phyloP scores from a whole-genome alignment of 257 asterid genomes.

The Solanum paucissectum region DNA sequence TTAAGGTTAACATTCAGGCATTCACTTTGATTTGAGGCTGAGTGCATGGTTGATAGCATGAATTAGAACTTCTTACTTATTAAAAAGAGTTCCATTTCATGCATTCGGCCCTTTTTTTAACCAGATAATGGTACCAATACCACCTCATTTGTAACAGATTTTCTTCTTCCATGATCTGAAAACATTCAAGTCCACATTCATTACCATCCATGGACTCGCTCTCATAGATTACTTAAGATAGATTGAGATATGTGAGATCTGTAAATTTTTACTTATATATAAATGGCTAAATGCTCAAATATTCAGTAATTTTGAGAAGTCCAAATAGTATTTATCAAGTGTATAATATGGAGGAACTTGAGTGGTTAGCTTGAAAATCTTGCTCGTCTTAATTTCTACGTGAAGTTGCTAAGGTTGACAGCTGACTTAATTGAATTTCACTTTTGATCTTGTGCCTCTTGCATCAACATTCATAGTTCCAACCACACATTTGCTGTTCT shows the following conservation, averaged over 20 bases:
- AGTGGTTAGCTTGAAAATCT: neutral
- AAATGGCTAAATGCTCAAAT: neutral
- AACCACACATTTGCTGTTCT: neutral
- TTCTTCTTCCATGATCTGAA: neutral
- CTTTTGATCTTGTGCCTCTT: neutral
- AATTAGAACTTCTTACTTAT: neutral
- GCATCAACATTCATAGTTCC: neutral
- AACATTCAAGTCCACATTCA: neutral
- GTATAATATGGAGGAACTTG: neutral
- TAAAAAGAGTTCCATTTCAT: neutral
- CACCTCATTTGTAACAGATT: neutral
- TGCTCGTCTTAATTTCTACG: neutral
- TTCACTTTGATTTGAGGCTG: neutral
- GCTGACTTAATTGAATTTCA: neutral
- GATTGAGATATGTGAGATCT: neutral
- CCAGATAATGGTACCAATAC: neutral
- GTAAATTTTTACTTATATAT: neutral
- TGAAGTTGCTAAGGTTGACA: neutral
- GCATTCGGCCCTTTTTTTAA: neutral
- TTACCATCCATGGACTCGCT: neutral
- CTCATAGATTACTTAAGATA: neutral
- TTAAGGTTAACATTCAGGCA: neutral
- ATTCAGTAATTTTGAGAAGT: neutral
- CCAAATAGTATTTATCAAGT: neutral
- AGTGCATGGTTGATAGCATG: neutral